A percentile compares a stretch with the other conserved stretches of the same genome.
Conservation (phyloP, 164 flowering plant species). For the Stephania yunnanensis region DNA sequence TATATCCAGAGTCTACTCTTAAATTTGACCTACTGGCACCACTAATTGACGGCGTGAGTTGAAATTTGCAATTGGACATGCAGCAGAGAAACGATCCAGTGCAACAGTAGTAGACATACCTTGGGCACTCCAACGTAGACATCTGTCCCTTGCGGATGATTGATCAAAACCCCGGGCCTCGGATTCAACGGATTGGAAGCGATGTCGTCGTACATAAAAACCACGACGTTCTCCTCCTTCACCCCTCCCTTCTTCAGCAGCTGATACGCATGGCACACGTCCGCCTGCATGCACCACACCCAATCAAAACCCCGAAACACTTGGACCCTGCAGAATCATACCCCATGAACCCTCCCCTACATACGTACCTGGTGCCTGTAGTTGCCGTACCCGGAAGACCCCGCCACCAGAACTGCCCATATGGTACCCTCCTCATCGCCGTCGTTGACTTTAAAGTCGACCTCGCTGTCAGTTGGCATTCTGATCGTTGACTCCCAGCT, state of each 20-base stretch:
- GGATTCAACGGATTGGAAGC: constrained; percentile 61
- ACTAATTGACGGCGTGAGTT: too few species aligned
- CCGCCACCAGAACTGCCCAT: constrained; percentile 96
- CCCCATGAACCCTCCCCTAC: neutral
- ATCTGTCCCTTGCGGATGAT: constrained; percentile 70
- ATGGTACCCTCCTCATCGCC: constrained; percentile 40
- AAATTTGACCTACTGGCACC: too few species aligned
- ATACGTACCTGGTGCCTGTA: constrained; percentile 76
- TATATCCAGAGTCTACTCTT: too few species aligned
- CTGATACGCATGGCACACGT: constrained; percentile 92
- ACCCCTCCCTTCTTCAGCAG: constrained; percentile 75
- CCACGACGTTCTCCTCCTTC: constrained; percentile 84
- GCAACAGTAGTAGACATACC: constrained; percentile 31
- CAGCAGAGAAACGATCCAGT: too few species aligned
- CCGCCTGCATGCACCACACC: constrained; percentile 45
- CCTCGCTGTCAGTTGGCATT: constrained; percentile 37
- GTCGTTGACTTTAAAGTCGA: constrained; percentile 10
- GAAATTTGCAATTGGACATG: too few species aligned
- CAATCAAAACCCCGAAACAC: neutral
- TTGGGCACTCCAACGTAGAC: constrained; percentile 89
- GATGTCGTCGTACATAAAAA: constrained; percentile 89
- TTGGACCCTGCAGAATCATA: neutral
- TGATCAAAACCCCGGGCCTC: constrained; percentile 70
- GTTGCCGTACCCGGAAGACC: constrained; percentile 68
- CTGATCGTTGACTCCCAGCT: constrained; percentile 37